Base-by-base conservation (phyloP, 2,329 filamentous ascomycete species). In the Colletotrichum cuscutae region DNA sequence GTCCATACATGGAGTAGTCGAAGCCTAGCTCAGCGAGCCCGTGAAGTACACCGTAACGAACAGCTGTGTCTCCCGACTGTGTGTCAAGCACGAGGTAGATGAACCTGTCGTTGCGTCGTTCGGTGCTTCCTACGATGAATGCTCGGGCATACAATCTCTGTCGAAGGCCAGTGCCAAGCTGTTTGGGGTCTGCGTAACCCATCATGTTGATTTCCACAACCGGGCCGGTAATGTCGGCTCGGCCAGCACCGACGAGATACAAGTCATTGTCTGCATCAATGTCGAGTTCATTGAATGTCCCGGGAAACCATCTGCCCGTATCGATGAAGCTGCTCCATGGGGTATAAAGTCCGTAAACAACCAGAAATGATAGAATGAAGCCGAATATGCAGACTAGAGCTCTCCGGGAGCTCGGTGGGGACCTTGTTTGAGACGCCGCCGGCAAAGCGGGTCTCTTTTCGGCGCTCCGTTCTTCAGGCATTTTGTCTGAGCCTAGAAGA, bases 191-290 rank as follows among this genome's bases (percentile, higher is more conserved):
- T 32, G 95, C 95, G 84, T 97, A 97, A 74, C 95, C 95, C 87
- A 95, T 97, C 82, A 98, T 89, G 79, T 94, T 95, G 82, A 98
- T 91, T 82, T 98, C 95, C 32, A 96, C 95, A 5, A 97, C 93
- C 0, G 95, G 94, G 4, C 93, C 87, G 1, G 87, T 89, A 75
- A 89, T 87, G 76, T 89, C 87, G 19, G 84, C 88, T 76, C 88
- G 89, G 56, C 88, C 87, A 13, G 86, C 86, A 4, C 87, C 87
- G 22, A 89, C 74, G 3, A 89, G 80, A 72, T 88, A 89, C 67
- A 82, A 80, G 74, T 86, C 84, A 26, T 72, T 64, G 32, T 69
- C 46, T 26, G 60, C 56, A 35, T 72, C 46, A 22, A 70, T 13
- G 19, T 57, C 49, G 9, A 54, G 19, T n/a, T 13, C 24, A 26